phyloP scores from a whole-genome alignment of 2,329 filamentous ascomycete species.

The Cryphonectria radicalis region DNA sequence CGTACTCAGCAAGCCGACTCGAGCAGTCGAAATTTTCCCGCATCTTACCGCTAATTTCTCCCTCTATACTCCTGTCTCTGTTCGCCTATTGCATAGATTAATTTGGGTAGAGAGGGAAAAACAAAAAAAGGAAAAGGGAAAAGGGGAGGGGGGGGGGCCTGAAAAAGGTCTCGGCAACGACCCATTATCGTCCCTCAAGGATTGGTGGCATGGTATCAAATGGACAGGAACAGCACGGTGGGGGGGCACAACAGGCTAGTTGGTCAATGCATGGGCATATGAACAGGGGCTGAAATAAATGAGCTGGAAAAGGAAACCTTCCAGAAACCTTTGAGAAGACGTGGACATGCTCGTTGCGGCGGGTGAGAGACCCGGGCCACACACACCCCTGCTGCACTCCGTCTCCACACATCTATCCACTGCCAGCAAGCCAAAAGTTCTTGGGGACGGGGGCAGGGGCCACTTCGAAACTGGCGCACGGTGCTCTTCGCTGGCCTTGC shows the following conservation, averaged over 20 bases:
- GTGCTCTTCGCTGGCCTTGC: constrained; percentile 16
- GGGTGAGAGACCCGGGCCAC: constrained; percentile 8
- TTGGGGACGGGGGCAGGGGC: neutral
- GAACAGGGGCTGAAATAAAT: constrained; percentile 23
- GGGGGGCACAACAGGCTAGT: constrained; percentile 20
- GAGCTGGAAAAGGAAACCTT: constrained; percentile 25
- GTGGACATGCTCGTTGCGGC: constrained; percentile 2
- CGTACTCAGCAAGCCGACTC: neutral
- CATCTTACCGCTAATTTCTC: constrained; percentile 9
- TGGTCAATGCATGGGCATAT: constrained; percentile 25
- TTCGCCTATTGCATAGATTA: neutral
- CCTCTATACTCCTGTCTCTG: neutral
- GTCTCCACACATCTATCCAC: neutral
- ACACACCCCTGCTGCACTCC: constrained; percentile 9
- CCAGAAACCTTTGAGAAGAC: constrained; percentile 28
- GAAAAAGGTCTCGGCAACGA: constrained; percentile 18
- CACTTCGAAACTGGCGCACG: constrained; percentile 21
- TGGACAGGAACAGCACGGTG: constrained; percentile 25
- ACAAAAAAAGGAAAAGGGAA: neutral
- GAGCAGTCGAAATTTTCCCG: neutral
- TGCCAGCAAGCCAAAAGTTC: constrained; percentile 11
- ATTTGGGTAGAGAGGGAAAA: neutral
- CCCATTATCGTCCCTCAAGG: constrained; percentile 22
- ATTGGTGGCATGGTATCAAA: constrained; percentile 22
- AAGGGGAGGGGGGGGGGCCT: constrained; percentile 17